Conservation (phyloP, 1,284 basidiomycete genomes). For the Pseudozyma pruni region DNA sequence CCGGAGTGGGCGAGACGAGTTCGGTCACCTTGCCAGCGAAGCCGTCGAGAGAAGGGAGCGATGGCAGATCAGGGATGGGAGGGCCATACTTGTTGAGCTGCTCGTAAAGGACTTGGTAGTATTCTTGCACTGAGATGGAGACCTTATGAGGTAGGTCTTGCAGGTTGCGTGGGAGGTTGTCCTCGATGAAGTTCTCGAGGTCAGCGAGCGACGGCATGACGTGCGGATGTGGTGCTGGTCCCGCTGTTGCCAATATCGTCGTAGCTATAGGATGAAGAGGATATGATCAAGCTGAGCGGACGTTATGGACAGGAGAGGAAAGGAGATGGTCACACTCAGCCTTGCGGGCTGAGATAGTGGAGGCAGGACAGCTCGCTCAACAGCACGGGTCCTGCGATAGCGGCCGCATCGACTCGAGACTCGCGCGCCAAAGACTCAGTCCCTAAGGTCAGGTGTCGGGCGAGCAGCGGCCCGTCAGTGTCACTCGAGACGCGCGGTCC, state of each 20-base stretch:
- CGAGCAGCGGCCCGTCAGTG: too few relatives aligned
- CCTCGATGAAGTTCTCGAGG: slow-evolving; percentile 60
- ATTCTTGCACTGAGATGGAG: slow-evolving; percentile 45
- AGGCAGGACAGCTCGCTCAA: background rate
- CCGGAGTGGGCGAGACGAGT: slow-evolving; percentile 24
- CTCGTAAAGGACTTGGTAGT: slow-evolving; percentile 53
- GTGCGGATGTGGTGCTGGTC: background rate
- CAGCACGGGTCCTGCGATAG: background rate
- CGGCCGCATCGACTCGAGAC: too few relatives aligned
- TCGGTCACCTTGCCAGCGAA: slow-evolving; percentile 36
- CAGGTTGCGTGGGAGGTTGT: slow-evolving; percentile 49
- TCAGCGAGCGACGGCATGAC: slow-evolving; percentile 59
- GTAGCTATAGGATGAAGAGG: too few relatives aligned
- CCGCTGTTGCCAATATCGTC: too few relatives aligned
- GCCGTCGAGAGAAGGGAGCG: slow-evolving; percentile 45
- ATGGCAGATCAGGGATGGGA: slow-evolving; percentile 36
- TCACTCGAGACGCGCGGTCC: too few relatives aligned
- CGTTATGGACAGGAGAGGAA: too few relatives aligned
- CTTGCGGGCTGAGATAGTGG: too few relatives aligned
- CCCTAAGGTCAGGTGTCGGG: too few relatives aligned
- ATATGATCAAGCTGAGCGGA: too few relatives aligned
- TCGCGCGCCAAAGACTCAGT: too few relatives aligned
- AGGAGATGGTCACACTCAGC: too few relatives aligned
- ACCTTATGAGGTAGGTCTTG: slow-evolving; percentile 59
- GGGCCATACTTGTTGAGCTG: slow-evolving; percentile 57